Conservation (phyloP, 1,139 yeast genomes). For the Geotrichum australiense region DNA sequence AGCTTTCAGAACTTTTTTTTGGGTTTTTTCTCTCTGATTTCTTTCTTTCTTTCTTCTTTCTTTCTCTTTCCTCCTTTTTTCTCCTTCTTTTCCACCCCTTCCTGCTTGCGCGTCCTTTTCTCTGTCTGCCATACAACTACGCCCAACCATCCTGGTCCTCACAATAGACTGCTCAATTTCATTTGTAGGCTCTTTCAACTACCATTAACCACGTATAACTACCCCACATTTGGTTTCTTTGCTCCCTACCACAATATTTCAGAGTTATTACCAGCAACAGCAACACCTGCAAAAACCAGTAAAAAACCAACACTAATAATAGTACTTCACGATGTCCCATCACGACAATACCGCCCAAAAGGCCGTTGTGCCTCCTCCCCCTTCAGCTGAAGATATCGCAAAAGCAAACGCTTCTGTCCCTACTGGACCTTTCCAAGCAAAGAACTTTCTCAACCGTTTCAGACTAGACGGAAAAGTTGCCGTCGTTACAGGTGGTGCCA, state of each 20-base stretch:
- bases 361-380: constrained; percentile 38
- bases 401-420: constrained; percentile 33
- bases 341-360: constrained; percentile 26
- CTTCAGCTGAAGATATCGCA: constrained; percentile 36
- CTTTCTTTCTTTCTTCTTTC: constrained; percentile 2
- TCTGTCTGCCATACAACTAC: not conserved
- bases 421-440: constrained; percentile 33
- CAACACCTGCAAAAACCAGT: not conserved
- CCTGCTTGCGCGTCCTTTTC: not conserved
- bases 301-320: not conserved
- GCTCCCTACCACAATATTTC: too few species aligned
- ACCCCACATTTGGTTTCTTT: not conserved
- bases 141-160: too few species aligned
- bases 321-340: constrained; percentile 6
- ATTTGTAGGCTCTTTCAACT: not conserved
- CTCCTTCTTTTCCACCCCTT: not conserved
- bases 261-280: not conserved
- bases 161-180: too few species aligned
- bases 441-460: constrained; percentile 40
- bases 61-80: constrained; percentile 1
- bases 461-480: constrained; percentile 64
- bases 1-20: too few species aligned
- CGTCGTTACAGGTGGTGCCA: constrained; percentile 63
- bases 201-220: not conserved
- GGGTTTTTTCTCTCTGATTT: not conserved